Evolutionary conservation across 768 basidiomycete genomes (phyloP), one percentile per base, ranked within the genome.

Genomic region (Saitozyma podzolica): DNA sequence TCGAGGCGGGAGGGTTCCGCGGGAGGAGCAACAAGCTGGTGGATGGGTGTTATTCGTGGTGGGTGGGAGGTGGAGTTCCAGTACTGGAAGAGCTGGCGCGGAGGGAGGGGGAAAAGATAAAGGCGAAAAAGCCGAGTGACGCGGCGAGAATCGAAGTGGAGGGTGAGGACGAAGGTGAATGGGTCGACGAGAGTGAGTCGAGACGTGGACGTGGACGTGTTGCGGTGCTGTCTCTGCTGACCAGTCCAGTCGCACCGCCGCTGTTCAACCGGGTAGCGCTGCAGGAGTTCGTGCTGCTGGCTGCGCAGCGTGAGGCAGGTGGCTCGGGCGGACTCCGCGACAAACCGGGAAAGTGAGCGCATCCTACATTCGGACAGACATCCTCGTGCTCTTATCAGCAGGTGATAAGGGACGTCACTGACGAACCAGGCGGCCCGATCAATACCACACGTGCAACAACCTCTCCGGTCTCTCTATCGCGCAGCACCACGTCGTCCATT

Each of bases 41-140:
- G 0, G 96, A 99, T 72, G 96, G 95, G 5, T 99, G 96, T 79
- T 99, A 99, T 79, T 88, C 89, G n/a, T 99, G 96, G 96, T 99
- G 95, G 96, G 90, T 92, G 20, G 96, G 91, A 1, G 94, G 94
- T 0, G 84, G 89, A 14, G 91, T 96, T 74, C 83, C 85, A 0
- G 80, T 97, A 8, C 80, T 96, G 0, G 90, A 90, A 61, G 86
- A 85, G 37, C 49, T 77, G 58, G 54, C 66, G 11, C 57, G 61
- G 58, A 54, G 67, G 41, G 69, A 70, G 61, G 57, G 59, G 43
- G 41, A 37, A 43, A 57, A 57, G 43, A 47, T 16, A 47, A 56
- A 17, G 41, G 47, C 39, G 47, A 39, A 50, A 56, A 41, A 56
- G 59, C 47, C 43, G 2, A 45, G 50, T 53, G 39, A 50, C 17